phyloP scores from a whole-genome alignment of 2,329 filamentous ascomycete species.

The Grosmannia penicillata region DNA sequence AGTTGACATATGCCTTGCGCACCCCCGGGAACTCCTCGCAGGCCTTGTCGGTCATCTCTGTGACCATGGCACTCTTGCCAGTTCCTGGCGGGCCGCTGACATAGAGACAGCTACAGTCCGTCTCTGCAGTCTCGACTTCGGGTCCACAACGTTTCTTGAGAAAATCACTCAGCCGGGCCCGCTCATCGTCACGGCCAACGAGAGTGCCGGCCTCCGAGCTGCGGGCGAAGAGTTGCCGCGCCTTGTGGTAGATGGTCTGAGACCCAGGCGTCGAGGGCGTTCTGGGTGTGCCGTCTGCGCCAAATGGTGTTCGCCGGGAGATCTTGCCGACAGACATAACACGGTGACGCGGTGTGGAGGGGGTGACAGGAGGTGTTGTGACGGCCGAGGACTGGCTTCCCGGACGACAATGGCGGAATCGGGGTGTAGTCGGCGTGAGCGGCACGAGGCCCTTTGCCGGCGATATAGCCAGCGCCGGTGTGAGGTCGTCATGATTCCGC shows the following conservation, averaged over 20 bases:
- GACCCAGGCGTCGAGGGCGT: constrained; percentile 39
- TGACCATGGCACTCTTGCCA: constrained; percentile 89
- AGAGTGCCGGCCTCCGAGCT: constrained; percentile 61
- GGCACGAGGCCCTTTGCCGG: constrained; percentile 22
- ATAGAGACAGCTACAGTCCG: constrained; percentile 61
- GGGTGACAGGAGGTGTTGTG: constrained; percentile 28
- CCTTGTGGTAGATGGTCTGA: constrained; percentile 72
- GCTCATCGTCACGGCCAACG: constrained; percentile 60
- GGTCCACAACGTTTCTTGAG: constrained; percentile 30
- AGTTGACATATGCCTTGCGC: constrained; percentile 75
- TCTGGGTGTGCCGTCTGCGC: background rate
- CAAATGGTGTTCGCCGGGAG: constrained; percentile 58
- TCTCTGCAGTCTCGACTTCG: too few species aligned
- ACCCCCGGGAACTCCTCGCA: constrained; percentile 33
- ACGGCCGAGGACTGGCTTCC: background rate
- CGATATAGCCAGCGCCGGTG: constrained; percentile 1
- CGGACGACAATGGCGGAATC: constrained; percentile 54
- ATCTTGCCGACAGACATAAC: constrained; percentile 64
- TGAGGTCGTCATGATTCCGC: background rate
- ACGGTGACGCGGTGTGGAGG: constrained; percentile 70
- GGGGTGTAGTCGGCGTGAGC: constrained; percentile 57
- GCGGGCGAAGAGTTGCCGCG: constrained; percentile 74
- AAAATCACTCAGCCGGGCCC: constrained; percentile 52
- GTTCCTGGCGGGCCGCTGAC: constrained; percentile 93
- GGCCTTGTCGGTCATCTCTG: constrained; percentile 55